Evolutionary conservation across 192 early-diverging fungal genomes (phyloP), one percentile per base, ranked within the genome.

Genomic region (Coemansia sp.): DNA sequence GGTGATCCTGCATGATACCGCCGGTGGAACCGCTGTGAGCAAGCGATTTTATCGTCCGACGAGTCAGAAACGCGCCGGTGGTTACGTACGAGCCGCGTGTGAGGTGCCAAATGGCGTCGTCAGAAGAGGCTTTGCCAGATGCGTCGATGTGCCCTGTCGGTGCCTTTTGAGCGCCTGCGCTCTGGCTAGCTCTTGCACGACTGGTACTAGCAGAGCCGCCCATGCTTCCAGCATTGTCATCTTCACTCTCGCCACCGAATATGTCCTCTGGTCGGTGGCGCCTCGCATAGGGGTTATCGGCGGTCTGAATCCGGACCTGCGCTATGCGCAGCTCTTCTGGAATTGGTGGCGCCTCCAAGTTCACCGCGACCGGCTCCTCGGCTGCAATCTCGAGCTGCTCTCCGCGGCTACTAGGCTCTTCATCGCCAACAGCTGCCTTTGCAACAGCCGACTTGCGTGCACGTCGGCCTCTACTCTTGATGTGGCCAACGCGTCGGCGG

Each of bases 1-100:
- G 75, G 48, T 72, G 65, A 34, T 64, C 64, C 41, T 66, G 64
- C 56, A 78, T 72, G 35, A 78, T 72, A 3, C 75, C 75, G 46
- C 70, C 70, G 2, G 52, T 69, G 5, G 74, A 61, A 2, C 59
- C 75, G 43, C 65, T 64, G 46, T 71, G 63, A 15, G 75, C 64
- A 12, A 78, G 62, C 27, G 64, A 60, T 15, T 64, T 67, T 40
- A 72, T 51, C 7, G 75, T 68, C 21, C 69, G 60, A 31, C 75
- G 56, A 10, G 75, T 78, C 1, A 62, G 48, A 31, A 72, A 78
- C 4, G 75, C 75, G 1, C 75, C 75, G 3, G 75, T 78, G 1
- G 75, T 78, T 6, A 78, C 75, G 35, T 72, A 78, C 2, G 34
- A 29, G 8, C 64, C 64, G 11, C 70, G 62, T 1, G 45, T 60